Percentiles rank a stretch among this genome's conserved stretches.
These are phyloP conservation scores for Phaseolus lunatus DNA, from an alignment of 306 rosid species.

Conservation along the genomic window DNA sequence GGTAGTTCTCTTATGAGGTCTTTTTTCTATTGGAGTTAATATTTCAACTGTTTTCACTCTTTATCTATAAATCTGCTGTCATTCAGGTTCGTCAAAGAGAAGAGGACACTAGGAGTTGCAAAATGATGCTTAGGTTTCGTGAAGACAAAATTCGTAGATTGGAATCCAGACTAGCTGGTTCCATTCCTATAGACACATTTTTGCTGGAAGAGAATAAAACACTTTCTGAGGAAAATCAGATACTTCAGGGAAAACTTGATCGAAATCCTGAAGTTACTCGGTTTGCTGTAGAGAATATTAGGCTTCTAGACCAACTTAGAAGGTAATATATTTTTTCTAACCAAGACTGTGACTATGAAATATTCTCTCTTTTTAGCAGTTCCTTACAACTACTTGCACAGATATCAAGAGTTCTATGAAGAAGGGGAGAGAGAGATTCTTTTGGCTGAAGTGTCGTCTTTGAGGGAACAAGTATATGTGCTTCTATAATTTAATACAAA, in stretches of 20 bases:
- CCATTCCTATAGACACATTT: slow-evolving; percentile 64
- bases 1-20: slow-evolving; percentile 58
- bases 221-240: slow-evolving; percentile 77
- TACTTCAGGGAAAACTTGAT: slow-evolving; percentile 84
- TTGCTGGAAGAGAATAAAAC: slow-evolving; percentile 80
- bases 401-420: slow-evolving; percentile 94
- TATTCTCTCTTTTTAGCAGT: slow-evolving; percentile 1
- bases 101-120: slow-evolving; percentile 87
- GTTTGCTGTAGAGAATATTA: slow-evolving; percentile 89
- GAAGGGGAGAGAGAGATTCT: slow-evolving; percentile 95
- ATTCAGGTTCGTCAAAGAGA: slow-evolving; percentile 93
- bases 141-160: slow-evolving; percentile 88
- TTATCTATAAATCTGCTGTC: slow-evolving; percentile 33
- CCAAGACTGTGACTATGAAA: slow-evolving; percentile 8
- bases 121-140: slow-evolving; percentile 97
- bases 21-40: slow-evolving; percentile 37
- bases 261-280: slow-evolving; percentile 95
- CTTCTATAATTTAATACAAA: slow-evolving; percentile 37
- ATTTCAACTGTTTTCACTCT: slow-evolving; percentile 33
- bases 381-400: slow-evolving; percentile 49
- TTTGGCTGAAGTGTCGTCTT: slow-evolving; percentile 66
- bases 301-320: slow-evolving; percentile 92
- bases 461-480: slow-evolving; percentile 76
- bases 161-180: slow-evolving; percentile 75
- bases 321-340: slow-evolving; percentile 61